phyloP scores from a whole-genome alignment of 1,284 basidiomycete species.

The Laetiporus sulphureus region DNA sequence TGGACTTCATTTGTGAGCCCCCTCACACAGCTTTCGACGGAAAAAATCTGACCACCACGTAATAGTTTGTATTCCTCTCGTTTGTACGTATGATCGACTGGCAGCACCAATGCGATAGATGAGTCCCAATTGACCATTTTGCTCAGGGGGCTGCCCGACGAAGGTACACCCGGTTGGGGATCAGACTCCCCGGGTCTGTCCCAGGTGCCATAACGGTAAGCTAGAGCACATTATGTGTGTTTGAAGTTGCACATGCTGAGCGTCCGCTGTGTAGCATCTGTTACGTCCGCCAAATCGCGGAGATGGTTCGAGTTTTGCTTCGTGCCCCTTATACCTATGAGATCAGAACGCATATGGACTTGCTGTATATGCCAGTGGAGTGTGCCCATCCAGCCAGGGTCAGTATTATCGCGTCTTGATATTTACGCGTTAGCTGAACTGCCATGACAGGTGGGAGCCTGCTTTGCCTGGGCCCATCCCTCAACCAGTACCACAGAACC shows the following conservation, averaged over 20 bases:
- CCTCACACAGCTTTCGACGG: background rate
- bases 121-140: background rate
- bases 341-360: slow-evolving; percentile 39
- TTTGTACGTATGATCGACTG: slow-evolving; percentile 38
- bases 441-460: slow-evolving; percentile 37
- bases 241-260: background rate
- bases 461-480: slow-evolving; percentile 20
- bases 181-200: slow-evolving; percentile 37
- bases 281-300: slow-evolving; percentile 40
- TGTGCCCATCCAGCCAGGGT: slow-evolving; percentile 39
- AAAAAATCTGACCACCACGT: slow-evolving; percentile 2
- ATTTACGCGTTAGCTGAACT: slow-evolving; percentile 2
- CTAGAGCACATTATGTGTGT: slow-evolving; percentile 4
- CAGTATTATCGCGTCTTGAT: slow-evolving; percentile 14
- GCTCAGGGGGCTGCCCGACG: slow-evolving; percentile 43
- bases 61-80: slow-evolving; percentile 42
- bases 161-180: slow-evolving; percentile 38
- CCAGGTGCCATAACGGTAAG: slow-evolving; percentile 42
- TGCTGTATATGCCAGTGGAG: slow-evolving; percentile 47
- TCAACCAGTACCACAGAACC: slow-evolving; percentile 20
- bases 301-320: slow-evolving; percentile 49
- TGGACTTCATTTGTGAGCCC: slow-evolving; percentile 12
- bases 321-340: slow-evolving; percentile 43
- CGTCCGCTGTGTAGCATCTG: slow-evolving; percentile 29
- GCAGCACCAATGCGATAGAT: too few relatives aligned